Evolutionary conservation across 495 filamentous ascomycete genomes (phyloP).

Genomic region (Margaritispora aquatica): DNA sequence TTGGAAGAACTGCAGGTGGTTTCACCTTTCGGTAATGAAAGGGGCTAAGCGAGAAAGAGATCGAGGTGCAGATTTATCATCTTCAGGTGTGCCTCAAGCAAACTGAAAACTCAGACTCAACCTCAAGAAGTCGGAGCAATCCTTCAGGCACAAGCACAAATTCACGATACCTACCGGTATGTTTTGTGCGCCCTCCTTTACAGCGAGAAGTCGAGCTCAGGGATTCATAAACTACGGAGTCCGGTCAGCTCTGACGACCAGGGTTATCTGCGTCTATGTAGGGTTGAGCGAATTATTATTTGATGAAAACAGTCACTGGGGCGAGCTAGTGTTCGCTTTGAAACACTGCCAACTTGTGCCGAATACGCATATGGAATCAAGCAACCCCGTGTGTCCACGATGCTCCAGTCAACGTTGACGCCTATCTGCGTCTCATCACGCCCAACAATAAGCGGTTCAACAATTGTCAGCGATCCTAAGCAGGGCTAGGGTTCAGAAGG

Average conservation of each 20-base stretch:
- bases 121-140: not conserved
- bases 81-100: not conserved
- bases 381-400: not conserved
- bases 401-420: not conserved
- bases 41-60: not conserved
- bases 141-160: not conserved
- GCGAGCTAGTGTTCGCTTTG: not conserved
- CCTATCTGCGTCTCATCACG: not conserved
- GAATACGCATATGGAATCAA: no score
- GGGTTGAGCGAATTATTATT: not conserved
- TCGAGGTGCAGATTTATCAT: not conserved
- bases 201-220: not conserved
- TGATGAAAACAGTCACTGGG: not conserved
- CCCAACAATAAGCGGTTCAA: not conserved
- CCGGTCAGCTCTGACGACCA: not conserved
- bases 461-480: conserved; percentile 1
- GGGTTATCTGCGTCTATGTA: not conserved
- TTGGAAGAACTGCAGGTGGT: no score
- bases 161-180: not conserved
- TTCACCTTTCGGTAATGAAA: not conserved
- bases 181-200: not conserved
- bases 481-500: not conserved
- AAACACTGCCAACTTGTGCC: not conserved
- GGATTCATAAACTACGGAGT: no score
- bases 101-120: not conserved